These are phyloP conservation scores for Keithomyces neogunnii DNA, from an alignment of 2,329 filamentous ascomycete species.

Conservation along the genomic window DNA sequence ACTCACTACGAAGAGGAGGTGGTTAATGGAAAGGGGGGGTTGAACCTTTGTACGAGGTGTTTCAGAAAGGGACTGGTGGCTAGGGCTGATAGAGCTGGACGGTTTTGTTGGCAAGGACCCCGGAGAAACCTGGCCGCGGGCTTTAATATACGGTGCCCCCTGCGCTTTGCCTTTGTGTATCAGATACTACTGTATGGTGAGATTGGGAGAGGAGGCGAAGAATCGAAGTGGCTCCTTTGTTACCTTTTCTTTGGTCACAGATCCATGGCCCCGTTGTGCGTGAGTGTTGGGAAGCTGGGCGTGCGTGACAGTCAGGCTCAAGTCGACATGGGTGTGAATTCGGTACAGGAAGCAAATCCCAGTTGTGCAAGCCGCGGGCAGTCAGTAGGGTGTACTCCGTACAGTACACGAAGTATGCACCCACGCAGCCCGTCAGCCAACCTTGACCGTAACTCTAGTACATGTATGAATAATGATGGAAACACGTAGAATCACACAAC, in stretches of 20 bases:
- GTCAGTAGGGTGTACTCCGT: too few relatives aligned
- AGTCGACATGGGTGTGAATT: too few relatives aligned
- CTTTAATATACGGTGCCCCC: slow-evolving; percentile 1
- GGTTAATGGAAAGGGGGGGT: not conserved
- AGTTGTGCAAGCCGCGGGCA: too few relatives aligned
- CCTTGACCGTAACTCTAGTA: too few relatives aligned
- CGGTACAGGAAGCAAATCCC: too few relatives aligned
- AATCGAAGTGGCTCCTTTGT: not conserved
- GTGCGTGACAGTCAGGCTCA: too few relatives aligned
- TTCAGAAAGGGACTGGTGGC: not conserved
- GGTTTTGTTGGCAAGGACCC: slow-evolving; percentile 1
- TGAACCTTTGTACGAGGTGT: slow-evolving; percentile 1
- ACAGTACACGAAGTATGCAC: too few relatives aligned
- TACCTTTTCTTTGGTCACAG: not conserved
- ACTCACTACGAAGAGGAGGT: not conserved
- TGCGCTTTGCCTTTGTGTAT: slow-evolving; percentile 14
- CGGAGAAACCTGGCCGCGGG: not conserved
- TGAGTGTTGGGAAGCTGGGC: not conserved
- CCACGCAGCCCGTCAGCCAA: too few relatives aligned
- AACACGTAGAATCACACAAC: too few relatives aligned
- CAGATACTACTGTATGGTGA: slow-evolving; percentile 12
- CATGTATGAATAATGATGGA: too few relatives aligned
- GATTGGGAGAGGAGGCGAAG: not conserved
- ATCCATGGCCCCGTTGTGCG: not conserved
- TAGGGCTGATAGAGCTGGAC: not conserved